phyloP scores from a whole-genome alignment of 192 early-diverging fungal genomes.

The Linnemannia exigua region DNA sequence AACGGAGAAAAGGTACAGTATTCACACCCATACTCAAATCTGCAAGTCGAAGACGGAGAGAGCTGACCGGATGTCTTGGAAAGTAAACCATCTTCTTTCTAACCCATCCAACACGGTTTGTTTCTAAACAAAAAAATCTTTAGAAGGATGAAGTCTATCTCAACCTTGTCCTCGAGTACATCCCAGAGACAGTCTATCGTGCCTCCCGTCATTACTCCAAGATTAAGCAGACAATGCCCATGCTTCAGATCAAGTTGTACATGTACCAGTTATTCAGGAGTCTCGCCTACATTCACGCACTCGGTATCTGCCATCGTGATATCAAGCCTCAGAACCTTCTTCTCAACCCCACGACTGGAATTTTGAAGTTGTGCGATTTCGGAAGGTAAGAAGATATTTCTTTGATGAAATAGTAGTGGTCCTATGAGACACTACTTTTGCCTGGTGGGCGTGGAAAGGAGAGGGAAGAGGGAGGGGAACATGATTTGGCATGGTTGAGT shows the following conservation, averaged over 20 bases:
- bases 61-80: not conserved
- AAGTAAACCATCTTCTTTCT: not conserved
- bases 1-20: constrained; percentile 84
- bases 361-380: constrained; percentile 98
- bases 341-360: constrained; percentile 89
- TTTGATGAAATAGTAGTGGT: not conserved
- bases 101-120: not conserved
- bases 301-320: constrained; percentile 99
- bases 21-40: constrained; percentile 5
- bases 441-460: not conserved
- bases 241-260: constrained; percentile 96
- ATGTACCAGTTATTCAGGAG: constrained; percentile 99
- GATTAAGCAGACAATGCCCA: constrained; percentile 94
- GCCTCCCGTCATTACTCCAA: constrained; percentile 92
- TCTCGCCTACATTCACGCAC: constrained; percentile 95
- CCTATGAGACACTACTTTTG: not conserved
- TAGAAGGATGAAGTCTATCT: constrained; percentile 95
- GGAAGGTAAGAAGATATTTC: constrained; percentile 68
- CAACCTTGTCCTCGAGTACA: constrained; percentile 95
- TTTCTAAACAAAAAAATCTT: not conserved
- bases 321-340: constrained; percentile 99
- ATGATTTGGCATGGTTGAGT: not conserved
- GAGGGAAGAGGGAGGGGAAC: not conserved
- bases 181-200: constrained; percentile 97
- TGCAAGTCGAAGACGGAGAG: constrained; percentile 1